Percentiles rank a stretch among this genome's conserved stretches.
Evolutionary conservation across 2,329 filamentous ascomycete genomes (phyloP).

Genomic region (Davidsoniella eucalypti): DNA sequence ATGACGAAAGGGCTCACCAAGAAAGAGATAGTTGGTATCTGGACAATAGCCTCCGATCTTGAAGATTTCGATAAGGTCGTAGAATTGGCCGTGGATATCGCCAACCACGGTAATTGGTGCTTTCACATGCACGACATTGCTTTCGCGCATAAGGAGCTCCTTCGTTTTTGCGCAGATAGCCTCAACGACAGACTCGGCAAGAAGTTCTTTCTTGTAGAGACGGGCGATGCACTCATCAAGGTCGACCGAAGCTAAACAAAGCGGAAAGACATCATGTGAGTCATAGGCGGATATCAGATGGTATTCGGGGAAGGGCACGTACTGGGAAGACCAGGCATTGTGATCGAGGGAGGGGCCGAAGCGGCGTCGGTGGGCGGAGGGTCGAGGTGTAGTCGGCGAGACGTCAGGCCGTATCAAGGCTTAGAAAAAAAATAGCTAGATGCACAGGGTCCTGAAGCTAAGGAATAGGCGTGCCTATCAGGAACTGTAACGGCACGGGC

Average conservation of each 20-base stretch:
- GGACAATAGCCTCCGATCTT: constrained; percentile 95
- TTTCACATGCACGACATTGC: constrained; percentile 94
- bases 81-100: constrained; percentile 98
- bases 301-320: not conserved
- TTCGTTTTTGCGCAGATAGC: constrained; percentile 99
- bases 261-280: not conserved
- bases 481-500: no score
- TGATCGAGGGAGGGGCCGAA: constrained; percentile 1
- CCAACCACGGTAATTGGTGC: constrained; percentile 94
- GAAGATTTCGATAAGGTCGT: constrained; percentile 98
- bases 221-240: constrained; percentile 96
- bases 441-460: not conserved
- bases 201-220: constrained; percentile 89
- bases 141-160: constrained; percentile 97
- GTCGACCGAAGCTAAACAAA: constrained; percentile 66
- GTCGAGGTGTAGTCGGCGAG: not conserved
- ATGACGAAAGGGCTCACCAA: constrained; percentile 39
- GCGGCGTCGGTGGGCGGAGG: not conserved
- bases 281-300: not conserved
- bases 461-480: not conserved
- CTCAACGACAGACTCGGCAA: constrained; percentile 95
- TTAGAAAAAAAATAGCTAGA: not conserved
- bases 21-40: constrained; percentile 94
- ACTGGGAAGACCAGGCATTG: constrained; percentile 12
- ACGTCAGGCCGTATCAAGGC: no score